These are phyloP conservation scores for Lactarius evosmus DNA, from an alignment of 768 basidiomycete species.

Conservation along the genomic window DNA sequence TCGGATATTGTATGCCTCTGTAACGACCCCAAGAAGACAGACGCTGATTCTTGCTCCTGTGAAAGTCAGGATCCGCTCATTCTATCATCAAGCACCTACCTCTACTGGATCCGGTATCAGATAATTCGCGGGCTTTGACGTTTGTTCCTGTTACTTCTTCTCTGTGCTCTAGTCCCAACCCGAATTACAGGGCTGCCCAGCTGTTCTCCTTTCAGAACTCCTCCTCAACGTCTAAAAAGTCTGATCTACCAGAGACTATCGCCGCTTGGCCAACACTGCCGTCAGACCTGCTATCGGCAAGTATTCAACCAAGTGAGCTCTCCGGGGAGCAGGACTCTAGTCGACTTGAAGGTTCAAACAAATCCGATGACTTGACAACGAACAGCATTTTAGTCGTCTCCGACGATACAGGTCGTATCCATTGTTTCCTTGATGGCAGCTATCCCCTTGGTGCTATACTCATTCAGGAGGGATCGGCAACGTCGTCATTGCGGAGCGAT, in stretches of 20 bases:
- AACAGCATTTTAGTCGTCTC: slow-evolving; percentile 60
- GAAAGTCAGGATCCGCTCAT: slow-evolving; percentile 73
- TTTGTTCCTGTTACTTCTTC: slow-evolving; percentile 38
- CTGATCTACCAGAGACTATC: slow-evolving; percentile 56
- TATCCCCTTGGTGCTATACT: slow-evolving; percentile 62
- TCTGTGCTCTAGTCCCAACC: slow-evolving; percentile 13
- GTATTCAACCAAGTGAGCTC: slow-evolving; percentile 48
- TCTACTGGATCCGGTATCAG: slow-evolving; percentile 65
- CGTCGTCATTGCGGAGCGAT: slow-evolving; percentile 46
- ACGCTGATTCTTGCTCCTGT: slow-evolving; percentile 25
- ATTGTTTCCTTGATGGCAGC: slow-evolving; percentile 71
- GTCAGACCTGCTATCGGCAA: slow-evolving; percentile 52
- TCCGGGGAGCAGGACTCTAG: slow-evolving; percentile 33
- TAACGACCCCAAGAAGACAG: slow-evolving; percentile 11
- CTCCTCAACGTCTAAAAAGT: slow-evolving; percentile 47
- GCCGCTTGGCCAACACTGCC: slow-evolving; percentile 66
- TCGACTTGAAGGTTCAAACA: slow-evolving; percentile 40
- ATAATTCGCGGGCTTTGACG: slow-evolving; percentile 65
- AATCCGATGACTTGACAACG: slow-evolving; percentile 50
- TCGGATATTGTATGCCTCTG: slow-evolving; percentile 52
- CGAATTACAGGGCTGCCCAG: slow-evolving; percentile 58
- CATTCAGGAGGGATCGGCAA: slow-evolving; percentile 34
- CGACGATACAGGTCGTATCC: slow-evolving; percentile 55
- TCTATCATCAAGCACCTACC: slow-evolving; percentile 67
- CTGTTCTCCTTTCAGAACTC: slow-evolving; percentile 78